Evolutionary conservation across 805 yeast species (phyloP).

Genomic region (Saccharomycopsis microspora): DNA sequence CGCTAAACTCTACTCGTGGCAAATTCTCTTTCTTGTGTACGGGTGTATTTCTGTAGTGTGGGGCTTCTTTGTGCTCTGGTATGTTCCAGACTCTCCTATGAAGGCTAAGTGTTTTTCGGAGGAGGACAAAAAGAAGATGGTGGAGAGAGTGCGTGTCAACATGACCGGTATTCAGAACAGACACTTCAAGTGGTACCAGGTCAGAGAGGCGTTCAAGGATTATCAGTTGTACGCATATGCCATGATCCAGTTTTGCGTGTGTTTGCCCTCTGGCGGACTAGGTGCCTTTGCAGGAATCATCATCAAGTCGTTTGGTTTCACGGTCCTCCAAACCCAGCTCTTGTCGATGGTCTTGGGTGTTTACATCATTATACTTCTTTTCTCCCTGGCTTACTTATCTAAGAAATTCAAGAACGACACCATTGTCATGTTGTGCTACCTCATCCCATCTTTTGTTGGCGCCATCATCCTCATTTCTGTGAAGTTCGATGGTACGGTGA

Average conservation of each 20-base stretch:
- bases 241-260: conserved; percentile 20
- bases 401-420: conserved; percentile 17
- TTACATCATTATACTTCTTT: conserved; percentile 21
- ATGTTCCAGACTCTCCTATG: conserved; percentile 25
- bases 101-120: conserved; percentile 25
- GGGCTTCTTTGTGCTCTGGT: conserved; percentile 22
- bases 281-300: conserved; percentile 24
- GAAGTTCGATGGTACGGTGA: conserved; percentile 18
- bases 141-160: conserved; percentile 23
- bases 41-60: conserved; percentile 25
- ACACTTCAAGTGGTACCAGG: conserved; percentile 21
- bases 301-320: conserved; percentile 23
- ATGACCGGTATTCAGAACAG: conserved; percentile 27
- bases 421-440: conserved; percentile 19
- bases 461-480: conserved; percentile 22
- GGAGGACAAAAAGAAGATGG: conserved; percentile 22
- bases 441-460: conserved; percentile 25
- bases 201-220: conserved; percentile 20
- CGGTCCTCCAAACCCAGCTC: conserved; percentile 22
- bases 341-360: conserved; percentile 26
- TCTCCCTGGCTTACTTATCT: conserved; percentile 20
- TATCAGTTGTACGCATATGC: conserved; percentile 20
- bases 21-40: conserved; percentile 23
- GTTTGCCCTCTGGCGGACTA: conserved; percentile 23
- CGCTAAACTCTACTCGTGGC: conserved; percentile 20